Conservation (phyloP, 2,329 filamentous ascomycete species). For the Phaeosphaeria sp. region DNA sequence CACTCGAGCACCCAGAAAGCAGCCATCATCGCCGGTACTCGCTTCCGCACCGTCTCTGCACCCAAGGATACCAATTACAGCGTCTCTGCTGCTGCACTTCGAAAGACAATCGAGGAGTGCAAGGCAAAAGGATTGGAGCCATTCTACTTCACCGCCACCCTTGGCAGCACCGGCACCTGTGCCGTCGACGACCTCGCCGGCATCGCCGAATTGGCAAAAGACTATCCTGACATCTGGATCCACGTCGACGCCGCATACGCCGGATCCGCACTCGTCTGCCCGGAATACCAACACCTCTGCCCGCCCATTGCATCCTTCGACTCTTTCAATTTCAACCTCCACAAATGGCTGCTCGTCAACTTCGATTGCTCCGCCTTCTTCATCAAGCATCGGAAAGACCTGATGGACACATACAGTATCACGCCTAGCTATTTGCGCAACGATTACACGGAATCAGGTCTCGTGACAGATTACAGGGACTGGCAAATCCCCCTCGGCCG, state of each 20-base stretch:
- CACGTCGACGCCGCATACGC: conserved; percentile 95
- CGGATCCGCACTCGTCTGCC: conserved; percentile 80
- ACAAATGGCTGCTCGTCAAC: conserved; percentile 96
- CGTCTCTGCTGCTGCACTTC: conserved; percentile 71
- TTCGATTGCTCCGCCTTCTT: conserved; percentile 84
- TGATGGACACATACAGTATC: conserved; percentile 81
- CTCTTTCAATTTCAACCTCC: conserved; percentile 94
- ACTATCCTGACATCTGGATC: conserved; percentile 76
- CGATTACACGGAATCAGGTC: conserved; percentile 76
- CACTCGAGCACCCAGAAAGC: conserved; percentile 90
- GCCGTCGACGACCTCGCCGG: conserved; percentile 81
- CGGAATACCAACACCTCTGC: conserved; percentile 77
- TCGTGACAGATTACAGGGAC: conserved; percentile 94
- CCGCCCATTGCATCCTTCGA: conserved; percentile 72
- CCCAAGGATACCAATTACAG: conserved; percentile 69
- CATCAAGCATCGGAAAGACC: conserved; percentile 74
- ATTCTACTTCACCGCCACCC: conserved; percentile 82
- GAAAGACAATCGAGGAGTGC: conserved; percentile 68
- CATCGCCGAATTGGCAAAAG: conserved; percentile 64
- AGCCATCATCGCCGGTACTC: conserved; percentile 83
- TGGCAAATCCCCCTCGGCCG: conserved; percentile 96
- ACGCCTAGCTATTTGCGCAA: conserved; percentile 85
- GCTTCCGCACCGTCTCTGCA: conserved; percentile 74
- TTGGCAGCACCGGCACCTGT: conserved; percentile 89
- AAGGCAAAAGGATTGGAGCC: conserved; percentile 76